Conservation (phyloP, 2,329 filamentous ascomycete species). For the Xylariaceae sp. region DNA sequence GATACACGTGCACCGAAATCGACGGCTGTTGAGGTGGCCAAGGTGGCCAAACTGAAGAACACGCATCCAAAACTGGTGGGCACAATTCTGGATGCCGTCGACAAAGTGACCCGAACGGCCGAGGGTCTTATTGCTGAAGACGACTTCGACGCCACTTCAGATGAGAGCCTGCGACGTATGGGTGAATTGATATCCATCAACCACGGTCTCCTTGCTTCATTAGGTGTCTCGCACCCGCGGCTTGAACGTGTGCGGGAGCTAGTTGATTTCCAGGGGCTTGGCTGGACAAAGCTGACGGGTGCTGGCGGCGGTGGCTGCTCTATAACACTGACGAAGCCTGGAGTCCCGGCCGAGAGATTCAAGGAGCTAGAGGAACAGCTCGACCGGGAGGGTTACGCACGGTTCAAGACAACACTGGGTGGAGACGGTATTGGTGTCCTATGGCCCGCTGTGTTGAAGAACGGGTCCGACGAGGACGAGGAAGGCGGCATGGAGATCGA, state of each 20-base stretch:
- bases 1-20: constrained; percentile 86
- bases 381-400: constrained; percentile 67
- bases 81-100: constrained; percentile 78
- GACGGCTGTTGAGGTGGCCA: constrained; percentile 77
- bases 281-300: constrained; percentile 96
- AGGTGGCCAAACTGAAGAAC: constrained; percentile 69
- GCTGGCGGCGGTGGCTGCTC: constrained; percentile 94
- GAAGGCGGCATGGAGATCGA: constrained; percentile 90
- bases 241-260: constrained; percentile 88
- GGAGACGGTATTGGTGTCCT: constrained; percentile 92
- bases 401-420: constrained; percentile 84
- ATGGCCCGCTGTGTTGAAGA: constrained; percentile 86
- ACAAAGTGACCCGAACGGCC: constrained; percentile 59
- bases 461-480: constrained; percentile 69
- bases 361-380: constrained; percentile 60
- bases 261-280: constrained; percentile 80
- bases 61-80: constrained; percentile 72
- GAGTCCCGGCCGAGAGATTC: constrained; percentile 52
- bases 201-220: constrained; percentile 81
- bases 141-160: constrained; percentile 61
- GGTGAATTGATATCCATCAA: constrained; percentile 91
- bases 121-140: constrained; percentile 51
- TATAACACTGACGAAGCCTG: constrained; percentile 79
- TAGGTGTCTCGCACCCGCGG: constrained; percentile 91
- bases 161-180: constrained; percentile 62